Percentiles rank a stretch among this genome's conserved stretches.
These are phyloP conservation scores for Backusella tuberculispora DNA, from an alignment of 192 early-diverging fungal species.

Conservation along the genomic window DNA sequence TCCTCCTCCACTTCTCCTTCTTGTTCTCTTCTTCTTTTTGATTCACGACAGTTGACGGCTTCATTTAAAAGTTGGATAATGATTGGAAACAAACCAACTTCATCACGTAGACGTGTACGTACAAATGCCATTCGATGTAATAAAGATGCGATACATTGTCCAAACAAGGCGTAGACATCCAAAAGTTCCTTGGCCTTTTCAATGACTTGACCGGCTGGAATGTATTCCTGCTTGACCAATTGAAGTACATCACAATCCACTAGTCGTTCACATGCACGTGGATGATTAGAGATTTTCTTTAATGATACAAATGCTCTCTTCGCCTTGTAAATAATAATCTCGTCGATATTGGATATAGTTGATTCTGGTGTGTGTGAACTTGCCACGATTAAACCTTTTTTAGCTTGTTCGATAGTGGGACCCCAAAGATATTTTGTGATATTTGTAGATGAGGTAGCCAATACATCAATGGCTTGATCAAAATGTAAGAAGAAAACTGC, in stretches of 20 bases:
- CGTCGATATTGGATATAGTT: neutral
- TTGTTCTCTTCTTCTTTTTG: neutral
- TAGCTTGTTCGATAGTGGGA: conserved; percentile 18
- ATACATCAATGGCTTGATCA: conserved; percentile 13
- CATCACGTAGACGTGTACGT: conserved; percentile 7
- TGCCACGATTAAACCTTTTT: neutral
- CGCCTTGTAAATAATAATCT: neutral
- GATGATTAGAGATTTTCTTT: conserved; percentile 6
- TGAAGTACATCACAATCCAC: conserved; percentile 4
- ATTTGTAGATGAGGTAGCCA: neutral
- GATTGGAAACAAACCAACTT: conserved; percentile 11
- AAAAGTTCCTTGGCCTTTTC: neutral
- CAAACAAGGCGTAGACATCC: neutral
- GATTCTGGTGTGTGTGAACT: neutral
- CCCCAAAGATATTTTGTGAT: conserved; percentile 15
- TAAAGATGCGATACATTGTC: conserved; percentile 7
- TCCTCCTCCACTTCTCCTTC: too few species aligned
- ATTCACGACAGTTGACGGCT: neutral
- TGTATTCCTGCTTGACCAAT: neutral
- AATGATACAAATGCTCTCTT: conserved; percentile 17
- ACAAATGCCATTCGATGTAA: conserved; percentile 9
- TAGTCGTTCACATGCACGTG: conserved; percentile 21
- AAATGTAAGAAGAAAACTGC: conserved; percentile 12
- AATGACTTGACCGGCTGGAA: neutral
- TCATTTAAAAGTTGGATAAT: neutral